phyloP scores from a whole-genome alignment of 768 basidiomycete genomes.

The Boletales sp. region DNA sequence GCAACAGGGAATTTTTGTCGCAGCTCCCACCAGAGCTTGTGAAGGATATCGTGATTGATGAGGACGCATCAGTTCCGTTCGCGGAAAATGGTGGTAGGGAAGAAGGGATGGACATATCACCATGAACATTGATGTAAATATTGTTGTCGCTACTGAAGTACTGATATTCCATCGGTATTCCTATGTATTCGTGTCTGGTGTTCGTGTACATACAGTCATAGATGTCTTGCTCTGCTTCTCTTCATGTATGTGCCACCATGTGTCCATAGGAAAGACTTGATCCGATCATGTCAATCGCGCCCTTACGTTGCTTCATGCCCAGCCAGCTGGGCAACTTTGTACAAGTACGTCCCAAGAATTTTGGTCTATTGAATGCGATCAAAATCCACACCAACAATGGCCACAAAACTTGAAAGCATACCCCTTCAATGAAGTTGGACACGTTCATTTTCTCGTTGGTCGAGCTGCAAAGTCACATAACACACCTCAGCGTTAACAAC shows the following conservation, averaged over 20 bases:
- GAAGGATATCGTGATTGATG: slow-evolving; percentile 20
- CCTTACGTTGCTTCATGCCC: slow-evolving; percentile 9
- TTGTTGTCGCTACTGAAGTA: neutral
- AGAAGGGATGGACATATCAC: slow-evolving; percentile 17
- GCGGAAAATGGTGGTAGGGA: neutral
- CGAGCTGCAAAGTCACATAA: slow-evolving; percentile 45
- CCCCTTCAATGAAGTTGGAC: slow-evolving; percentile 85
- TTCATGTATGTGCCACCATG: no score
- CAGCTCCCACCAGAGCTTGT: slow-evolving; percentile 31
- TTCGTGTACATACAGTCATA: no score
- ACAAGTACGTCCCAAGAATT: slow-evolving; percentile 31
- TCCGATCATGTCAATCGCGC: no score
- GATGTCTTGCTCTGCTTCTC: no score
- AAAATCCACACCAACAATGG: neutral
- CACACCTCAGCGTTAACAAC: neutral
- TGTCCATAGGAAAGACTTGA: no score
- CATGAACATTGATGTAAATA: neutral
- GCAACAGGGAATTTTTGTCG: slow-evolving; percentile 36
- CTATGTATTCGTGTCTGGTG: no score
- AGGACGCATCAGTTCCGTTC: neutral
- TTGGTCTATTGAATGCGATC: slow-evolving; percentile 23
- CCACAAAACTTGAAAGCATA: slow-evolving; percentile 28
- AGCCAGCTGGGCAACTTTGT: slow-evolving; percentile 24
- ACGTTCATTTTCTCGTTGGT: slow-evolving; percentile 94
- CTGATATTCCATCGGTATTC: no score